These are phyloP conservation scores for Phytophthora multivora DNA, from an alignment of 352 stramenopile species.

Conservation along the genomic window DNA sequence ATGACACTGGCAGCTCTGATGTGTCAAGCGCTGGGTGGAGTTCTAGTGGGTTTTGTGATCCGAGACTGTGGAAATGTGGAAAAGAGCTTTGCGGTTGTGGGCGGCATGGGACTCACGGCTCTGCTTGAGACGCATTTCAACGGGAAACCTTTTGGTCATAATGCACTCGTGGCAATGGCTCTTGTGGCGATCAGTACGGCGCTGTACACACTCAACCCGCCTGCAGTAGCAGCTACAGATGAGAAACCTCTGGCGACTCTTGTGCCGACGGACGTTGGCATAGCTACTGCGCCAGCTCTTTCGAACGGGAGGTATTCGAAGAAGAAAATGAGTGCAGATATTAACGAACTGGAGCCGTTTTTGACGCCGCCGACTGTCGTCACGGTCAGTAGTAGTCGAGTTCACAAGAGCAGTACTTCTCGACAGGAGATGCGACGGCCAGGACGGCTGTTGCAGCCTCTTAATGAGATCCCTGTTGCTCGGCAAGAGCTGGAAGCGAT, in stretches of 20 bases:
- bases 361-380: constrained; percentile 26
- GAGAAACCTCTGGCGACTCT: constrained; percentile 22
- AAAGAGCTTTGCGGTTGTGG: constrained; percentile 84
- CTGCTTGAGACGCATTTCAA: constrained; percentile 72
- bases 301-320: constrained; percentile 24
- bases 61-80: constrained; percentile 87
- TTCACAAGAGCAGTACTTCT: constrained; percentile 28
- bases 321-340: constrained; percentile 43
- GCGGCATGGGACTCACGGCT: constrained; percentile 82
- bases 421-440: constrained; percentile 30
- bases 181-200: constrained; percentile 67
- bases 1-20: constrained; percentile 69
- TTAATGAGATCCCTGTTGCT: constrained; percentile 4
- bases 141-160: constrained; percentile 66
- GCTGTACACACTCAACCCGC: constrained; percentile 78
- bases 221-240: constrained; percentile 22
- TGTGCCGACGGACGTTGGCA: constrained; percentile 4
- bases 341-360: constrained; percentile 45
- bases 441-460: constrained; percentile 21
- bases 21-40: constrained; percentile 69
- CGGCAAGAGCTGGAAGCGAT: constrained; percentile 22
- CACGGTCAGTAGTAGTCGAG: constrained; percentile 32
- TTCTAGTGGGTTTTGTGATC: constrained; percentile 85
- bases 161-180: constrained; percentile 58
- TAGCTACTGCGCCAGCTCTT: constrained; percentile 2